phyloP scores from a whole-genome alignment of 176 grass and related monocot species.

The Miscanthus lutarioriparius region DNA sequence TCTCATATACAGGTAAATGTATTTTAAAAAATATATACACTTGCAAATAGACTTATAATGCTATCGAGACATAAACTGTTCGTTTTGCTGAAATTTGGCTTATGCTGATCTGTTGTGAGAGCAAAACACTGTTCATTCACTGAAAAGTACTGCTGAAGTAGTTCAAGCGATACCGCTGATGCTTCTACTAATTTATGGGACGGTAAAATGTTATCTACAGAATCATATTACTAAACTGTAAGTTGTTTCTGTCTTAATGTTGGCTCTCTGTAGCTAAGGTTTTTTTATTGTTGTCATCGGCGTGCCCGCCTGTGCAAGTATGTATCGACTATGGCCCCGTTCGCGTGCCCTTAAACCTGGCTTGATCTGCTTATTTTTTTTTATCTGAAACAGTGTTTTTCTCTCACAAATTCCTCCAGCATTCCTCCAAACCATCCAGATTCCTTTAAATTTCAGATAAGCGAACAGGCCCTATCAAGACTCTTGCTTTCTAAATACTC shows the following conservation, averaged over 20 bases:
- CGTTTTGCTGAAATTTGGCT: too few relatives aligned
- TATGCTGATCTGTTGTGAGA: too few relatives aligned
- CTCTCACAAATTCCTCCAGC: too few relatives aligned
- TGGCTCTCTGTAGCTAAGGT: constrained; percentile 4
- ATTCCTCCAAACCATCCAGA: too few relatives aligned
- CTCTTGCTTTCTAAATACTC: constrained; percentile 29
- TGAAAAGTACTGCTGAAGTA: too few relatives aligned
- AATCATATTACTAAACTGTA: background rate
- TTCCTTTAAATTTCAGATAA: too few relatives aligned
- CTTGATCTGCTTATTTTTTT: too few relatives aligned
- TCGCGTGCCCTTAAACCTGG: too few relatives aligned
- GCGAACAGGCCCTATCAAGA: too few relatives aligned
- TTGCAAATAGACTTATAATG: background rate
- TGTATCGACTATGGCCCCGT: constrained; percentile 23
- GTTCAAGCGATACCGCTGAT: too few relatives aligned
- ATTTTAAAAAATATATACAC: background rate
- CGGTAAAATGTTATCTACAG: background rate
- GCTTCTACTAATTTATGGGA: background rate
- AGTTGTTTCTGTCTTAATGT: background rate
- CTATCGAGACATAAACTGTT: background rate
- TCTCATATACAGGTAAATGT: background rate
- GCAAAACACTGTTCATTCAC: too few relatives aligned
- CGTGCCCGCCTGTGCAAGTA: constrained; percentile 21
- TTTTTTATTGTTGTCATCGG: background rate
- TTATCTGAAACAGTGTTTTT: too few relatives aligned